Conservation (phyloP, 148 eudicot genomes). For the Vaccinium vitisidaea region DNA sequence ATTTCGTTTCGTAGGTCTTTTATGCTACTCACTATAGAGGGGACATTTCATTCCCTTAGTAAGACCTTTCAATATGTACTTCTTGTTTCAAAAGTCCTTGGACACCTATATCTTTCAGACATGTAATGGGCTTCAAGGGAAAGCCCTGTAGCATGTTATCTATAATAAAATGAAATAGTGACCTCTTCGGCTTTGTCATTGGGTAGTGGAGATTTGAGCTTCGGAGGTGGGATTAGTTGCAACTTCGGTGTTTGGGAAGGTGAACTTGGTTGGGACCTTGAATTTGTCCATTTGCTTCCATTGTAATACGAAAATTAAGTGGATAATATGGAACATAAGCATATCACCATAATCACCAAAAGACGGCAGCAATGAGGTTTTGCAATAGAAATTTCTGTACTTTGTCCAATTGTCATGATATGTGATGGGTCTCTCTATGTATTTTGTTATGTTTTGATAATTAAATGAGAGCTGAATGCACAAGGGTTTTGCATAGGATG, state of each 20-base stretch:
- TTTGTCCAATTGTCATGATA: not conserved
- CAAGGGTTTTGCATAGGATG: not conserved
- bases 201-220: slow-evolving; percentile 1
- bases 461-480: not conserved
- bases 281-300: not conserved
- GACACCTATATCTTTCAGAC: not conserved
- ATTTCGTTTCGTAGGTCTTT: not conserved
- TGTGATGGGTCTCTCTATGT: not conserved
- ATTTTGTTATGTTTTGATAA: not conserved
- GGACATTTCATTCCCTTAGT: not conserved
- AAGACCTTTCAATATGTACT: not conserved
- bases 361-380: not conserved
- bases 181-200: not conserved
- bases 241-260: not conserved
- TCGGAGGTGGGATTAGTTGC: not conserved
- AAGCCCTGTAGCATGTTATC: not conserved
- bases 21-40: not conserved
- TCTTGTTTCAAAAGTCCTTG: not conserved
- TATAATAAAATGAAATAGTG: not conserved
- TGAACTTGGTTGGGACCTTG: not conserved
- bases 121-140: not conserved
- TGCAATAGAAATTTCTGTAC: not conserved
- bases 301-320: not conserved
- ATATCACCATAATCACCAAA: not conserved
- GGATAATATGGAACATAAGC: not conserved